Base-by-base conservation (phyloP, 2,329 filamentous ascomycete genomes). In the Hirsutella rhossiliensis region DNA sequence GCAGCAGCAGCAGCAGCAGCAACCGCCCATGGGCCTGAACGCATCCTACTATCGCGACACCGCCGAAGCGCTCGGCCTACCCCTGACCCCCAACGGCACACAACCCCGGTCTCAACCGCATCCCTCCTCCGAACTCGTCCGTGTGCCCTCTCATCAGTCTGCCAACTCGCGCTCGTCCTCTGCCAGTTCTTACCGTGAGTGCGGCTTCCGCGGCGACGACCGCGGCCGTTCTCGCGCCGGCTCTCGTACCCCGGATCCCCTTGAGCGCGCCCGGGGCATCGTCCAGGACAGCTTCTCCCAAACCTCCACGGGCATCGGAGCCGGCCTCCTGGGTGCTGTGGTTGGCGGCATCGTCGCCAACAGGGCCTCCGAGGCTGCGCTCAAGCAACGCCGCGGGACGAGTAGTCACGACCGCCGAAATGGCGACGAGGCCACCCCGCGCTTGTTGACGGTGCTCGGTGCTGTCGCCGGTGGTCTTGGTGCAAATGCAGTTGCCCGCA, bases 401-500 rank as follows among this genome's bases (percentile, higher is more conserved):
- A 37, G 34, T 9, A 37, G 34, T n/a, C n/a, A 18, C 17, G 34
- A n/a, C 13, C 8, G 7, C 9, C n/a, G 15, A 8, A 15, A 11
- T 11, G 34, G 12, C 17, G 18, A 17, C 34, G 18, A 56, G 13
- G 53, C 59, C 5, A 60, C 58, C n/a, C 56, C 56, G 30, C 57
- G 57, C 28, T 54, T 75, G 15, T 68, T 70, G 4, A 75, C 74
- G 11, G 58, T 76, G 11, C 62, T 76, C 4, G 73, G 74, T 2
- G 74, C 72, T 2, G 69, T 74, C 4, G 72, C 74, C 1, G 73
- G 72, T 3, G 73, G 73, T 4, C 61, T 78, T 11, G 72, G 72
- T 5, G 73, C 73, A 12, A 77, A 73, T 43, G 70, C 67, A 13
- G 54, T 73, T 31, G 66, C 69, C 49, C 68, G 64, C 48, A 60